Conservation (phyloP, 345 rosid species). For the Syzygium aqueum region DNA sequence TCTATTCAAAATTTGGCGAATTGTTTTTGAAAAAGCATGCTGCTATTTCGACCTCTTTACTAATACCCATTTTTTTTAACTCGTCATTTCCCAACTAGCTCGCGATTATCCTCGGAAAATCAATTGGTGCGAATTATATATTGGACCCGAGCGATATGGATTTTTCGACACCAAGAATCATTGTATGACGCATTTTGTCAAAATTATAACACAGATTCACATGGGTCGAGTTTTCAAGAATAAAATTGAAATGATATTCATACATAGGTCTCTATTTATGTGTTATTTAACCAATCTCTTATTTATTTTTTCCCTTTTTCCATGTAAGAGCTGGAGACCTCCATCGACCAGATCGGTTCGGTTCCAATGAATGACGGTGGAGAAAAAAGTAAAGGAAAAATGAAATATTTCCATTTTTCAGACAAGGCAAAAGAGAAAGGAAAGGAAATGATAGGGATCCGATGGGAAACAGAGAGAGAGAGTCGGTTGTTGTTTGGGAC, state of each 20-base stretch:
- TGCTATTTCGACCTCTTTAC: background rate
- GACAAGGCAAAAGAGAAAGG: background rate
- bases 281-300: background rate
- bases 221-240: background rate
- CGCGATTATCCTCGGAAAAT: background rate
- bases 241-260: background rate
- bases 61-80: background rate
- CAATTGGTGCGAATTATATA: background rate
- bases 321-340: background rate
- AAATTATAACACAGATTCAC: background rate
- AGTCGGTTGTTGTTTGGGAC: background rate
- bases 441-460: background rate
- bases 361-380: background rate
- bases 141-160: background rate
- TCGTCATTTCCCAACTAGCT: background rate
- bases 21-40: background rate
- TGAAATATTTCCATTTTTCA: background rate
- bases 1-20: background rate
- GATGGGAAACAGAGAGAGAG: background rate
- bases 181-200: background rate
- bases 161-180: background rate
- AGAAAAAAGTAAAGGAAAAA: background rate
- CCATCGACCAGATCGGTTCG: background rate
- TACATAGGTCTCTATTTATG: background rate
- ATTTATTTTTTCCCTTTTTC: background rate